Evolutionary conservation across 495 filamentous ascomycete genomes (phyloP), one percentile per base, ranked within the genome.

Genomic region (Tuber melanosporum): DNA sequence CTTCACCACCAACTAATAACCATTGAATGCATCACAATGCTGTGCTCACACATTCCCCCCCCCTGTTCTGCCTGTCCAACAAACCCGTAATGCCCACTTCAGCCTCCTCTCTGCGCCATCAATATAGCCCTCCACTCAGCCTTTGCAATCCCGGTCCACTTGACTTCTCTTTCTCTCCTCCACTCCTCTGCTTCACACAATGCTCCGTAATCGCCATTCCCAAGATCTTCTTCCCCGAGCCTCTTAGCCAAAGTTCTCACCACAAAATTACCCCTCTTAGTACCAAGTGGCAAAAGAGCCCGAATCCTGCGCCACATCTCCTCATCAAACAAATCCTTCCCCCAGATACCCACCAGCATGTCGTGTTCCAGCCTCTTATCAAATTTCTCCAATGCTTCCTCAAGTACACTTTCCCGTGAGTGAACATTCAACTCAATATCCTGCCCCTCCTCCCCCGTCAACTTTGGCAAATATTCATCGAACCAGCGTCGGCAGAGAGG

Each of bases 351-450:
- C 19, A 72, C 44, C 14, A 81, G 52, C 17, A 45, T 52, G 5
- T 75, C 39, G 43, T 83, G 81, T 39, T 74, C 78, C 22, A 71
- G 44, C 32, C 74, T 70, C 43, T 84, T 84, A 39, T 79, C 43
- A 49, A 84, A 84, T 10, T 69, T 73, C 9, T 46, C 72, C 32
- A 84, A 75, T 10, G 83, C 81, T 39, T 84, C 79, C 7, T 77
- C 73, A 19, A 83, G 71, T 3, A 82, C 42, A 19, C 41, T 0
- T 62, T 74, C 70, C 62, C 76, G 76, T 26, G 72, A 66, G 57
- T 66, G 57, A 17, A 66, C 26, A 17, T 36, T 66, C 57, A 19
- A 66, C 26, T 8, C 32, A 66, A 32, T 62, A 7, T 73, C 70
- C 41, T 15, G 32, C 20, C 15, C 49, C 42, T 43, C 49, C 22